Evolutionary conservation across 768 basidiomycete genomes (phyloP).

Genomic region (Leccinellum rugosiceps): DNA sequence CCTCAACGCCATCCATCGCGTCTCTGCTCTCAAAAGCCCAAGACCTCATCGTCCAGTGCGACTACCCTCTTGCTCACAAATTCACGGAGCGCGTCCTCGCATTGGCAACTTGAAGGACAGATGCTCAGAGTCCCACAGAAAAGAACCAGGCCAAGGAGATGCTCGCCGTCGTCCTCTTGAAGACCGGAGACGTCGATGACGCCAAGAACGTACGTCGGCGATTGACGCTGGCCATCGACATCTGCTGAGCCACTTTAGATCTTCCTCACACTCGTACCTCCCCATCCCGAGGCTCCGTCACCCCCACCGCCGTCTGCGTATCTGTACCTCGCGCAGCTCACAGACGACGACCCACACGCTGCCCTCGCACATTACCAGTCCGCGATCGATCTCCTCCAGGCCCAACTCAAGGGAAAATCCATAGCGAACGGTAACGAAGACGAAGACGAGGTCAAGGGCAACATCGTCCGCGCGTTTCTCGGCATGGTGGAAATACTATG

Average conservation of each 20-base stretch:
- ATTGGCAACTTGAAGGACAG: too few species aligned
- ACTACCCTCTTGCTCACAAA: constrained; percentile 75
- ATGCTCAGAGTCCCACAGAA: constrained; percentile 34
- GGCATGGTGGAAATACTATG: too few species aligned
- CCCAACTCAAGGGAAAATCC: too few species aligned
- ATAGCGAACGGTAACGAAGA: too few species aligned
- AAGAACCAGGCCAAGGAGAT: constrained; percentile 76
- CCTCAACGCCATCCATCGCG: too few species aligned
- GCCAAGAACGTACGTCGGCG: constrained; percentile 58
- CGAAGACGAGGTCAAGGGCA: too few species aligned
- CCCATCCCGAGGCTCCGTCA: constrained; percentile 55
- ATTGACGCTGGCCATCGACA: background rate
- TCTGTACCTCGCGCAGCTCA: constrained; percentile 85
- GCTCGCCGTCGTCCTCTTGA: constrained; percentile 73
- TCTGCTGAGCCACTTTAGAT: constrained; percentile 4
- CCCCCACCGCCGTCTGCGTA: constrained; percentile 73
- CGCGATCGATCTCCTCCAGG: too few species aligned
- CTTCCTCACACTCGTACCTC: constrained; percentile 42
- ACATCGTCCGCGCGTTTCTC: too few species aligned
- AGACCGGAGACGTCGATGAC: constrained; percentile 74
- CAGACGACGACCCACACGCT: constrained; percentile 69
- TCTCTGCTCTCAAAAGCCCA: constrained; percentile 71
- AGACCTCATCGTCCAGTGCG: constrained; percentile 73
- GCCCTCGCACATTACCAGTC: too few species aligned
- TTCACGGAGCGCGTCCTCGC: constrained; percentile 72